A percentile compares a stretch with the other conserved stretches of the same genome.
Conservation (phyloP, 78 protist genomes). For the Dictyostelium brefeldianum region DNA sequence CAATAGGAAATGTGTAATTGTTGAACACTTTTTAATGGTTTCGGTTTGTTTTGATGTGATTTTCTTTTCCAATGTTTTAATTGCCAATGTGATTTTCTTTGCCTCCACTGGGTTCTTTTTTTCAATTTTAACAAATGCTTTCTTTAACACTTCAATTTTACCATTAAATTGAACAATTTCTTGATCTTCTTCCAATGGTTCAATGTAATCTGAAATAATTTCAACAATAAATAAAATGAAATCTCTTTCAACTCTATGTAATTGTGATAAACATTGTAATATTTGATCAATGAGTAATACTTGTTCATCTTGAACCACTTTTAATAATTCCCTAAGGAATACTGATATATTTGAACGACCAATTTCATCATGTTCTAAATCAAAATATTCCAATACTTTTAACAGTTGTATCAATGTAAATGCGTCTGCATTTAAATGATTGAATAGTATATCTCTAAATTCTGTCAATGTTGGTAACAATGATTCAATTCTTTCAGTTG, state of each 20-base stretch:
- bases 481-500: background rate
- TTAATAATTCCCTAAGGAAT: slow-evolving; percentile 35
- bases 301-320: background rate
- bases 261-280: slow-evolving; percentile 4
- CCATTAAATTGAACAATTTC: background rate
- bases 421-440: slow-evolving; percentile 12
- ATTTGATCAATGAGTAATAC: background rate
- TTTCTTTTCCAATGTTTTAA: background rate
- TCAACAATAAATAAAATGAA: slow-evolving; percentile 41
- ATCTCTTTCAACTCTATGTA: slow-evolving; percentile 30
- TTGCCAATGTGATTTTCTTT: slow-evolving; percentile 8
- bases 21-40: slow-evolving; percentile 32
- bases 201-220: slow-evolving; percentile 30
- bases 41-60: background rate
- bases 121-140: background rate
- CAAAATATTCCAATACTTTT: background rate
- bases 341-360: slow-evolving; percentile 19
- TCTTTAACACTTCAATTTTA: background rate
- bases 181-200: slow-evolving; percentile 57
- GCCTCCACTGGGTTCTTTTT: slow-evolving; percentile 1
- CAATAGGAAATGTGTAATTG: slow-evolving; percentile 44
- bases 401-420: background rate
- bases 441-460: slow-evolving; percentile 26
- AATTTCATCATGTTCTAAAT: slow-evolving; percentile 34
- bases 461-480: slow-evolving; percentile 53